Percentiles rank a stretch among this genome's conserved stretches.
Evolutionary conservation across 208 protist species (phyloP).

Genomic region (Leishmania arabica): DNA sequence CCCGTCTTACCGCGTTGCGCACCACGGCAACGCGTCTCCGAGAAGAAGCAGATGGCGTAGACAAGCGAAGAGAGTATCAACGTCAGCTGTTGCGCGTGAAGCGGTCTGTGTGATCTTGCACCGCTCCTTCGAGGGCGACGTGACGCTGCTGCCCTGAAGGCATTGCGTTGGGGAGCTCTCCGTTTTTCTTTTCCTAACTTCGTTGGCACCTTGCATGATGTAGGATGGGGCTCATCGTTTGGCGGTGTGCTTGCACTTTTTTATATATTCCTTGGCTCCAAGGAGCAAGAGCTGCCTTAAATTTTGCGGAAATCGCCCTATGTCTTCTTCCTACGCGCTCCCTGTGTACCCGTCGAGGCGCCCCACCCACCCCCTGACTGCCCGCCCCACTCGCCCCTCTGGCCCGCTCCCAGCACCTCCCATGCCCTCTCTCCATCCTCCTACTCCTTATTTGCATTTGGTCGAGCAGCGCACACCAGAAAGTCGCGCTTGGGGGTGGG

Average conservation of each 20-base stretch:
- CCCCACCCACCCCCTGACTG: neutral
- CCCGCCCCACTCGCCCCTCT: neutral
- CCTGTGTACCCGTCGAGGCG: neutral
- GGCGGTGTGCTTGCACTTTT: neutral
- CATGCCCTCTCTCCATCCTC: neutral
- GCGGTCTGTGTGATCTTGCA: neutral
- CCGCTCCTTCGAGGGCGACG: neutral
- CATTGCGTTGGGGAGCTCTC: neutral
- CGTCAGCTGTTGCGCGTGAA: constrained; percentile 10
- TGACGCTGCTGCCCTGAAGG: neutral
- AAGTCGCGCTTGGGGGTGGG: neutral
- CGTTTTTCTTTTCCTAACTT: neutral
- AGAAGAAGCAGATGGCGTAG: constrained; percentile 60
- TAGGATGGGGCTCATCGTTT: neutral
- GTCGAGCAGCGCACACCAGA: neutral
- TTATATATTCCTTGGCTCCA: neutral
- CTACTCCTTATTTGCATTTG: neutral
- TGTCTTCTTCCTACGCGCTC: neutral
- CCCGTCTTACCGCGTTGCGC: constrained; percentile 41
- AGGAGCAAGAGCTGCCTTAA: neutral
- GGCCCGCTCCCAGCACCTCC: neutral
- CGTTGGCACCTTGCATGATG: neutral
- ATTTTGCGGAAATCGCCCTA: neutral
- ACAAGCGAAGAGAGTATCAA: constrained; percentile 22
- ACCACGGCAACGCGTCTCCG: constrained; percentile 34